Evolutionary conservation across 1,284 basidiomycete genomes (phyloP).

Genomic region (Puccinia hordei): DNA sequence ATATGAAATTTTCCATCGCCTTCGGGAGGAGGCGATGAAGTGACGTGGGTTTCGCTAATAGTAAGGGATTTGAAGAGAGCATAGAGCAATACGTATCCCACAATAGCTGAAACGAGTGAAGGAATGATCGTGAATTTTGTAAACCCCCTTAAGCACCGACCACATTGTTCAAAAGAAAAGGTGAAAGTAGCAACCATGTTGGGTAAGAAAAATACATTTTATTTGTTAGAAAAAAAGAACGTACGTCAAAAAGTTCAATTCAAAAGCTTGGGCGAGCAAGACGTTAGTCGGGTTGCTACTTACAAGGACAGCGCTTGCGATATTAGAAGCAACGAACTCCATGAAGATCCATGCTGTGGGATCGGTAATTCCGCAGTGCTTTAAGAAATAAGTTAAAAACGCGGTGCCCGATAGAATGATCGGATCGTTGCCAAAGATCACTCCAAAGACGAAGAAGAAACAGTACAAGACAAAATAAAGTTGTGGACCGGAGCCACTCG

Average conservation of each 20-base stretch:
- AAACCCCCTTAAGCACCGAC: slow-evolving; percentile 23
- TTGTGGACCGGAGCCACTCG: slow-evolving; percentile 68
- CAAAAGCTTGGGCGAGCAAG: slow-evolving; percentile 48
- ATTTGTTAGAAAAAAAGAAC: not conserved
- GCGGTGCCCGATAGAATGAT: slow-evolving; percentile 68
- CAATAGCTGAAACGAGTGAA: slow-evolving; percentile 30
- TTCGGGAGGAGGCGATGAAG: slow-evolving; percentile 18
- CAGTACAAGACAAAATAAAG: slow-evolving; percentile 78
- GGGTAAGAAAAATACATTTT: not conserved
- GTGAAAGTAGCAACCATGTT: not conserved
- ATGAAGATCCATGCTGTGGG: slow-evolving; percentile 70
- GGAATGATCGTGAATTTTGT: slow-evolving; percentile 50
- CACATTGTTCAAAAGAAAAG: not conserved
- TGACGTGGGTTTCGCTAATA: slow-evolving; percentile 25
- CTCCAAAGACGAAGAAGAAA: slow-evolving; percentile 76
- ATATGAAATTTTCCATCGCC: not conserved
- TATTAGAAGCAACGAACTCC: slow-evolving; percentile 77
- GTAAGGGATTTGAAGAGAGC: slow-evolving; percentile 23
- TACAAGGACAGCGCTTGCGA: slow-evolving; percentile 63
- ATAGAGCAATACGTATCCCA: slow-evolving; percentile 42
- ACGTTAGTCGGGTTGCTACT: slow-evolving; percentile 50
- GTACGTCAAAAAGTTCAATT: slow-evolving; percentile 49
- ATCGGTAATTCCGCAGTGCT: slow-evolving; percentile 67
- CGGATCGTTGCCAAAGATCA: slow-evolving; percentile 76
- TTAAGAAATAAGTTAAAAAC: slow-evolving; percentile 81